Evolutionary conservation across 768 basidiomycete genomes (phyloP).

Genomic region (Chalciporus piperatus): DNA sequence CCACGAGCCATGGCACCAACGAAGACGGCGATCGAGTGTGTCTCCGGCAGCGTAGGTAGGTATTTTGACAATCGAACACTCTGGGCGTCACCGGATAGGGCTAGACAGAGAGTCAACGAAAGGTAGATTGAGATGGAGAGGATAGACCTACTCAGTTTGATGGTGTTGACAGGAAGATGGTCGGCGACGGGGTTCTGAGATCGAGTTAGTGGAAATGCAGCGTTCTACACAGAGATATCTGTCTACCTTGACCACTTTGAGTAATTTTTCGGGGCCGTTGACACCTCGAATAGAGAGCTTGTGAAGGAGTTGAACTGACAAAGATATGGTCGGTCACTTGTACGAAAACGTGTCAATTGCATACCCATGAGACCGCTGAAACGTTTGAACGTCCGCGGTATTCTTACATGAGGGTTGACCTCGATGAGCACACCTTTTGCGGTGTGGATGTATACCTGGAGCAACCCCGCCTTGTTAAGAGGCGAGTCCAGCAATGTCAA

Average conservation of each 20-base stretch:
- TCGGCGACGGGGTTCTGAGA: slow-evolving; percentile 87
- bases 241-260: slow-evolving; percentile 92
- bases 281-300: slow-evolving; percentile 94
- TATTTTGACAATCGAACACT: slow-evolving; percentile 79
- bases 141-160: slow-evolving; percentile 81
- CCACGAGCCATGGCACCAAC: slow-evolving; percentile 99
- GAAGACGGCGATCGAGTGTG: slow-evolving; percentile 90
- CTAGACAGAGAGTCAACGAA: slow-evolving; percentile 37
- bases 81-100: slow-evolving; percentile 88
- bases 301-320: slow-evolving; percentile 90
- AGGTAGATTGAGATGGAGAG: not conserved
- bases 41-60: slow-evolving; percentile 79
- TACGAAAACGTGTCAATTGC: slow-evolving; percentile 11
- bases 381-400: slow-evolving; percentile 97
- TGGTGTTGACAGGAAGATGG: slow-evolving; percentile 91
- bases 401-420: slow-evolving; percentile 96
- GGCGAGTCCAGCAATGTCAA: slow-evolving; percentile 96
- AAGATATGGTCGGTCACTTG: slow-evolving; percentile 1
- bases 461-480: slow-evolving; percentile 92
- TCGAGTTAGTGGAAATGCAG: slow-evolving; percentile 2
- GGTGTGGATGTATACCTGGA: slow-evolving; percentile 98
- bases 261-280: slow-evolving; percentile 93
- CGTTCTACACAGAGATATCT: slow-evolving; percentile 10
- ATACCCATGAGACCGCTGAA: slow-evolving; percentile 98
- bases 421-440: slow-evolving; percentile 95